Conservation (phyloP, 2,329 filamentous ascomycete species). For the Venturia asperata region DNA sequence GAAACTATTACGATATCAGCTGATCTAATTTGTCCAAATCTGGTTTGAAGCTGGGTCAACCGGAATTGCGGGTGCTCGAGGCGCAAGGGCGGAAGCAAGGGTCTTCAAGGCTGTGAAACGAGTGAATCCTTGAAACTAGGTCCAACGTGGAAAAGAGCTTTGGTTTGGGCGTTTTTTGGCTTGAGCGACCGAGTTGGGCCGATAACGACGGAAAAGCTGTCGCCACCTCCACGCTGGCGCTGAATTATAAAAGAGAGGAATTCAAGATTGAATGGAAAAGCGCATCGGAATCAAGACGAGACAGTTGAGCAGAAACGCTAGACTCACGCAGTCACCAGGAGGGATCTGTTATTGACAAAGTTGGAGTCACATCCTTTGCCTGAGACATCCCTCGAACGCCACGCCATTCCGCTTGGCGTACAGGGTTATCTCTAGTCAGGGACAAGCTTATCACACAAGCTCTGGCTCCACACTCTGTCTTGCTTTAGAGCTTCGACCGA, state of each 20-base stretch:
- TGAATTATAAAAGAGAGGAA: not conserved
- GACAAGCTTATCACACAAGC: not conserved
- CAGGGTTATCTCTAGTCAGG: not conserved
- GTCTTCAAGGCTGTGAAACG: not conserved
- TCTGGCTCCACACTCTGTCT: not conserved
- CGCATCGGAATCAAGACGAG: not conserved
- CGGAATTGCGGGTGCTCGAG: conserved; percentile 7
- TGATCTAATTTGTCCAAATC: not conserved
- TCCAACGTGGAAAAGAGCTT: not conserved
- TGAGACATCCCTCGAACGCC: not conserved
- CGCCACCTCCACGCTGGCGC: not conserved
- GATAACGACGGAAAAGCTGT: not conserved
- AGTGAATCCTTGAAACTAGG: conserved; percentile 3
- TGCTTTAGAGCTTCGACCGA: not conserved
- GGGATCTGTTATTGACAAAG: not conserved
- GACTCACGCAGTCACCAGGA: not conserved
- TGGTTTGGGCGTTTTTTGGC: conserved; percentile 4
- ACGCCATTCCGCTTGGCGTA: not conserved
- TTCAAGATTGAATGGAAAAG: not conserved
- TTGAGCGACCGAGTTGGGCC: not conserved
- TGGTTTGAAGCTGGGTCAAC: not conserved
- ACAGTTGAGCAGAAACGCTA: not conserved
- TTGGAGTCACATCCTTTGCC: not conserved
- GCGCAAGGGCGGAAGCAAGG: conserved; percentile 5
- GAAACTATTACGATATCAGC: not conserved